Evolutionary conservation across 345 rosid genomes (phyloP).

Genomic region (Gossypium longicalyx): DNA sequence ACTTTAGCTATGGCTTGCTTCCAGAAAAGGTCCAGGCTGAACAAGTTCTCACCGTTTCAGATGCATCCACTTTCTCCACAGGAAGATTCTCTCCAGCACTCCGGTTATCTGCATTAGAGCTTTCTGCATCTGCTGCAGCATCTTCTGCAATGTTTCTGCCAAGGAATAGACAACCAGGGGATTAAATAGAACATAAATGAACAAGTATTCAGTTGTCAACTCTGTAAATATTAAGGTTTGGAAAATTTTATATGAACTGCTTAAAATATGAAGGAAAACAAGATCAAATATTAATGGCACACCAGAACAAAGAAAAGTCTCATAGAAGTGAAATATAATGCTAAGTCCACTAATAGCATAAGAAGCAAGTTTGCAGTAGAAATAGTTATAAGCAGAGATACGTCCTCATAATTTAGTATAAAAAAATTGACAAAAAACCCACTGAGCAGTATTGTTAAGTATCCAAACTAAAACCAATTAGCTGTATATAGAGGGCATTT

Average conservation of each 20-base stretch:
- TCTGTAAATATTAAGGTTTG: not conserved
- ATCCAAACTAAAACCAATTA: not conserved
- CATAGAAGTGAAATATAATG: not conserved
- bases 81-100: constrained; percentile 43
- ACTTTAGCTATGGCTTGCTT: not conserved
- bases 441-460: not conserved
- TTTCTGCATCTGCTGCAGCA: constrained; percentile 46
- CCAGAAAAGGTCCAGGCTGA: constrained; percentile 4
- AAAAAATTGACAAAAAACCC: not conserved
- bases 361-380: not conserved
- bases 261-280: not conserved
- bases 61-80: constrained; percentile 46
- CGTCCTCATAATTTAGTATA: not conserved
- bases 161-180: constrained; percentile 11
- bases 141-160: constrained; percentile 61
- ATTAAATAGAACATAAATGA: not conserved
- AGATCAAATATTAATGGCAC: not conserved
- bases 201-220: not conserved
- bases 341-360: not conserved
- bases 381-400: not conserved
- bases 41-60: constrained; percentile 43
- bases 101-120: constrained; percentile 49
- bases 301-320: not conserved
- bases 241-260: not conserved
- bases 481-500: no score